Base-by-base conservation (phyloP, 2,329 filamentous ascomycete species). In the Neonectria hederae region DNA sequence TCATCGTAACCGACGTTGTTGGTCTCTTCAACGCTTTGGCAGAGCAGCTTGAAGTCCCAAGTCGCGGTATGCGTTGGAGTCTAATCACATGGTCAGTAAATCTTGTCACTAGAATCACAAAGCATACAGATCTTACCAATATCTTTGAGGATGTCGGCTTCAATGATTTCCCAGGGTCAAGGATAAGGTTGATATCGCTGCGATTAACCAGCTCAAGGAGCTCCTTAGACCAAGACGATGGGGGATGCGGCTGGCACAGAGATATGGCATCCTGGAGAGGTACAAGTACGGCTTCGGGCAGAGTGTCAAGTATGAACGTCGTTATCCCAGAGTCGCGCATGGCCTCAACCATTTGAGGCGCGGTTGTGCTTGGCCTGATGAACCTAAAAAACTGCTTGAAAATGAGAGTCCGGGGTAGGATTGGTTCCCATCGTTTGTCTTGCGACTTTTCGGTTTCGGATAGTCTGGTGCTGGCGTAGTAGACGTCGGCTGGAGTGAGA, bases 241-340 rank as follows among this genome's bases (percentile, higher is more conserved):
- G 92, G 19, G 95, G 95, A 64, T 89, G 87, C n/a, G 89, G 87
- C 76, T 97, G 94, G 69, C 93, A 97, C 67, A 89, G 86, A n/a
- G 90, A 87, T 43, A 98, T 93, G 5, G 91, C 89, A 79, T 98
- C 94, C 75, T 91, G 90, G 14, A 98, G 83, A 0, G 92, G 91
- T 2, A 90, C 87, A 58, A 92, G 86, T n/a, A 97, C 84, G 26
- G 92, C 89, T 77, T 97, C 93, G 2, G 96, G 95, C 1, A 98
- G 82, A 0, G 92, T 94, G 67, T 97, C 92, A 17, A 98, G 84
- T 53, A 94, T 81, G 24, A 86, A 82, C 10, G 80, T 78, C 7
- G 86, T 89, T 51, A 97, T 87, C 0, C 90, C 90, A 65, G 90
- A 90, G 46, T 87, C 82, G 63, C 90, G 84, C 80, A 97, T 90